Percentiles rank a stretch among this genome's conserved stretches.
Conservation (phyloP, 495 filamentous ascomycete genomes). For the Xylaria curta region DNA sequence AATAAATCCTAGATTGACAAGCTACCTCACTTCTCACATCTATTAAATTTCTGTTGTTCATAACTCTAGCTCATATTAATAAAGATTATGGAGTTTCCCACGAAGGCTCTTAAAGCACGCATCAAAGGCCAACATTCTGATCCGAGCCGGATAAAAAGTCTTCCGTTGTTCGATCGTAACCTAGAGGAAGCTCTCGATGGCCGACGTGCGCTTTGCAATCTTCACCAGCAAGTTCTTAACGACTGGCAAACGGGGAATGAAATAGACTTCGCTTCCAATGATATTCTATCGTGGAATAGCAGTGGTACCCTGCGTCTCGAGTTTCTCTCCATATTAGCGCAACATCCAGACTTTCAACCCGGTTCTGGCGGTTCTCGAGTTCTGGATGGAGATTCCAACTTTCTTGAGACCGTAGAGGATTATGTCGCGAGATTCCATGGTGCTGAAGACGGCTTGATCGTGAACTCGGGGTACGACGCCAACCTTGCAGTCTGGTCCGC, state of each 20-base stretch:
- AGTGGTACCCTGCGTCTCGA: constrained; percentile 33
- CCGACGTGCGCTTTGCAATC: constrained; percentile 28
- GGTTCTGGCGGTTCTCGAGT: constrained; percentile 51
- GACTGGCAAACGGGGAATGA: constrained; percentile 30
- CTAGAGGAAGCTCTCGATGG: constrained; percentile 42
- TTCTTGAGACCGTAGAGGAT: constrained; percentile 61
- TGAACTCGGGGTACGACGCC: constrained; percentile 70
- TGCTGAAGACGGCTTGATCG: constrained; percentile 58
- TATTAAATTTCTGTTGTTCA: no score
- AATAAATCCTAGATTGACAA: no score
- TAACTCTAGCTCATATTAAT: no score
- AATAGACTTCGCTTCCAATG: constrained; percentile 55
- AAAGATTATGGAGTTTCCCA: no score
- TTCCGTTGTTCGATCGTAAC: constrained; percentile 18
- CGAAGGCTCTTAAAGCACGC: no score
- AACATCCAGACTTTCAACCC: constrained; percentile 33
- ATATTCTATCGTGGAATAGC: constrained; percentile 48
- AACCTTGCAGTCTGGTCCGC: constrained; percentile 62
- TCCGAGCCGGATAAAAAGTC: no score
- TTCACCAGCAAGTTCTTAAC: not conserved
- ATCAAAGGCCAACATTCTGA: no score
- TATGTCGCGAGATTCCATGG: constrained; percentile 66
- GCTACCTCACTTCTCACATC: no score
- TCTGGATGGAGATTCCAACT: constrained; percentile 63
- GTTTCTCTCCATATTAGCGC: constrained; percentile 45